Evolutionary conservation across 148 eudicot genomes (phyloP).

Genomic region (Hydrangea macrophylla): DNA sequence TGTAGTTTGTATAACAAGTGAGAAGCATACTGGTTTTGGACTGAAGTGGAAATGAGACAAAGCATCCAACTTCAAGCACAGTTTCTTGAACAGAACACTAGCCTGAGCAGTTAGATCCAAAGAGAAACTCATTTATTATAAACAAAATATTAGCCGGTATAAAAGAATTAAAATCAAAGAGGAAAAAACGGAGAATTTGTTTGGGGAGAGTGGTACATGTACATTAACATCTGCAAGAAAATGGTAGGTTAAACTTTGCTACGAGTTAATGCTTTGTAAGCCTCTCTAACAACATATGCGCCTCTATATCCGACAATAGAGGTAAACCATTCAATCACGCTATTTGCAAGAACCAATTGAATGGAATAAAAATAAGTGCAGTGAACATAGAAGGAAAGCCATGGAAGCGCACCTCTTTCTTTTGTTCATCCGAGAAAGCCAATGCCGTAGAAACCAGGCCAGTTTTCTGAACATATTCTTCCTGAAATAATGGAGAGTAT

Average conservation of each 20-base stretch:
- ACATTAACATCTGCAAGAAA: neutral
- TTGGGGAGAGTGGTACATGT: neutral
- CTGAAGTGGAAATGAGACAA: constrained; percentile 97
- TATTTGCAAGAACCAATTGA: neutral
- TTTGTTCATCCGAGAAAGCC: constrained; percentile 70
- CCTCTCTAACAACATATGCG: too few relatives aligned
- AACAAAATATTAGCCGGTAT: neutral
- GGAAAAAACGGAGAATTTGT: neutral
- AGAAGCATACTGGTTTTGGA: constrained; percentile 79
- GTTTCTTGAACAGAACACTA: constrained; percentile 58
- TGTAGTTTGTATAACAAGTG: neutral
- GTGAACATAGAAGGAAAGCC: neutral
- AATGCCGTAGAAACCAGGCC: constrained; percentile 66
- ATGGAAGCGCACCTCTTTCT: constrained; percentile 60
- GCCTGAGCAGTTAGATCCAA: constrained; percentile 46
- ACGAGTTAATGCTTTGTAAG: too few relatives aligned
- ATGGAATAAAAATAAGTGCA: neutral
- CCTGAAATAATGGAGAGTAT: constrained; percentile 54
- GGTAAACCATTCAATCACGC: neutral
- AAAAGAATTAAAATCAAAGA: constrained; percentile 1
- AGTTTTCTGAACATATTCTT: constrained; percentile 85
- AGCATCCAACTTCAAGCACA: constrained; percentile 90
- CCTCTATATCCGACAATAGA: too few relatives aligned
- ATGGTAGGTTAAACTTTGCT: too few relatives aligned
- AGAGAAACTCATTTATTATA: neutral